A percentile compares a stretch with the other conserved stretches of the same genome.
Evolutionary conservation across 352 stramenopile species (phyloP).

Genomic region (Pythium dissimile): DNA sequence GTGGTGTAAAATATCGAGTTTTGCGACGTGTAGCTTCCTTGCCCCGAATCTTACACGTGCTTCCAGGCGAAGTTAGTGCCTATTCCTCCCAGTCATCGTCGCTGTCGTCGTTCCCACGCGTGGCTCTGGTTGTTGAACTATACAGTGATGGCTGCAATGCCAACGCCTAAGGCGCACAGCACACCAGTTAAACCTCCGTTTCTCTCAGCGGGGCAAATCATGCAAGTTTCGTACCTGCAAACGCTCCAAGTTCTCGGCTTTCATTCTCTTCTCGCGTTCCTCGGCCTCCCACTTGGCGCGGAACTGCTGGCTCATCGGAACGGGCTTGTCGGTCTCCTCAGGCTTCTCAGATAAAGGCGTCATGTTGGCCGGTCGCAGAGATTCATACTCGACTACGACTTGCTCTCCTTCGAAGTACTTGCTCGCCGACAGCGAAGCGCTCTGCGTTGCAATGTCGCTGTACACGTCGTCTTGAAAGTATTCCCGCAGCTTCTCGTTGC

Average conservation of each 20-base stretch:
- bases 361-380: conserved; percentile 61
- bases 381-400: conserved; percentile 40
- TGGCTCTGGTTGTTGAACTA: conserved; percentile 29
- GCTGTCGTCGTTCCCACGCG: conserved; percentile 34
- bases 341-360: conserved; percentile 56
- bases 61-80: too few relatives aligned
- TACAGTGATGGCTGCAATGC: conserved; percentile 73
- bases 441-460: conserved; percentile 28
- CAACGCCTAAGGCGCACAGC: conserved; percentile 35
- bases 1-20: conserved; percentile 18
- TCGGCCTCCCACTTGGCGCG: conserved; percentile 54
- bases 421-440: conserved; percentile 29
- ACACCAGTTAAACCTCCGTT: too few relatives aligned
- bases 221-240: conserved; percentile 65
- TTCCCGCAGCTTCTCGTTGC: conserved; percentile 55
- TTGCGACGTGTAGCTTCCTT: too few relatives aligned
- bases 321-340: conserved; percentile 29
- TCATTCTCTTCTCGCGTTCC: conserved; percentile 57
- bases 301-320: conserved; percentile 60
- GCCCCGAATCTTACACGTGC: too few relatives aligned
- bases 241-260: conserved; percentile 62
- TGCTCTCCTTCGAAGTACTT: conserved; percentile 60
- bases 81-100: conserved; percentile 85
- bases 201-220: too few relatives aligned
- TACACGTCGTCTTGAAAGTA: conserved; percentile 86